Evolutionary conservation across 2,329 filamentous ascomycete species (phyloP), one percentile per base, ranked within the genome.

Genomic region (Teratosphaeria pseudoeucalypti): DNA sequence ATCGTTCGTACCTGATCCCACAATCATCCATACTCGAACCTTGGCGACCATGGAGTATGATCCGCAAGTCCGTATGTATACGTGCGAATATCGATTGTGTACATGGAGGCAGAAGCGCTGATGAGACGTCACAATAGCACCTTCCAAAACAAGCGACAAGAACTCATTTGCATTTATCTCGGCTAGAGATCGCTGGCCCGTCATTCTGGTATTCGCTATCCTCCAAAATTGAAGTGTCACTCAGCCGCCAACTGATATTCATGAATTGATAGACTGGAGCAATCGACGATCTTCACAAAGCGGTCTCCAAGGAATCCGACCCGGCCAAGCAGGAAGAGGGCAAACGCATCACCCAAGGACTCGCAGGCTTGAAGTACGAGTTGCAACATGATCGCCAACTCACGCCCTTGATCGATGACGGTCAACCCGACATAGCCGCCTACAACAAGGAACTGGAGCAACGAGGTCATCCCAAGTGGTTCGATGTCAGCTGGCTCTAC

Each of bases 241-340:
- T 23, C 12, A n/a, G 43, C 1, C 23, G 19, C 14, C 53, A 6
- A 23, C 43, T 49, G 6, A 49, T n/a, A 16, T 11, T 0, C 6
- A 49, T 23, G 19, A 19, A 54, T 19, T 19, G 47, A 52, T 63
- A 95, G 90, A 97, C 94, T 16, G 85, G 91, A 72, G 89, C 88
- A 59, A 94, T 99, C 69, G 92, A 99, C 72, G 92, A 97, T 73
- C 81, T 95, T n/a, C 91, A 95, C 76, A 88, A 89, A 57, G 81
- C 88, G 7, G 82, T 87, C 3, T 78, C 79, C 37, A 76, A 79
- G 60, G 55, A 39, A 37, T 78, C 79, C 57, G 84, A 90, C 57
- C 74, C 85, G 10, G 81, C 84, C 61, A 88, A 87, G 70, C 75
- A 80, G 37, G 82, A 82, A 27, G 94, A 97, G 74, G 94, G 94